Evolutionary conservation across 805 yeast genomes (phyloP).

Genomic region (Pichia ethanolica): DNA sequence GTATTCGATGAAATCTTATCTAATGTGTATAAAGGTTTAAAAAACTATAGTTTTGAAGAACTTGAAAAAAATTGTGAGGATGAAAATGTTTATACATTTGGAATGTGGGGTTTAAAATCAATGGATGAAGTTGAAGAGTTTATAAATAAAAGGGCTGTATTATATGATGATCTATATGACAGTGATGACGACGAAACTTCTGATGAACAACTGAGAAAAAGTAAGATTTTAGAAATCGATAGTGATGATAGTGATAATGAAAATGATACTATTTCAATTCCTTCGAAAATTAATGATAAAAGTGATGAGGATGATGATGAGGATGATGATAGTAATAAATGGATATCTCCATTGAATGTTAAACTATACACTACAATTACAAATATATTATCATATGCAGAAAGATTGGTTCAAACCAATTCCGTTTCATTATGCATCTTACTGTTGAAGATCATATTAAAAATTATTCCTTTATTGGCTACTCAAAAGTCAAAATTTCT

Average conservation of each 20-base stretch:
- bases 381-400: constrained; percentile 61
- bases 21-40: constrained; percentile 37
- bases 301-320: constrained; percentile 24
- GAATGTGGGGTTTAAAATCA: constrained; percentile 56
- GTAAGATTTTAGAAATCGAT: constrained; percentile 23
- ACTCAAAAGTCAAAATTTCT: constrained; percentile 37
- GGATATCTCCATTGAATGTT: constrained; percentile 65
- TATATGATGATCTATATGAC: constrained; percentile 17
- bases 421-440: constrained; percentile 39
- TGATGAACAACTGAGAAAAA: constrained; percentile 16
- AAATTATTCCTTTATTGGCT: constrained; percentile 46
- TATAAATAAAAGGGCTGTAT: constrained; percentile 31
- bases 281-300: constrained; percentile 9
- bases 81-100: constrained; percentile 25
- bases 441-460: constrained; percentile 42
- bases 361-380: constrained; percentile 51
- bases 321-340: constrained; percentile 31
- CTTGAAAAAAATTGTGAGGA: constrained; percentile 14
- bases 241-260: constrained; percentile 34
- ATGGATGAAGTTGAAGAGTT: constrained; percentile 37
- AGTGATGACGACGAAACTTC: constrained; percentile 13
- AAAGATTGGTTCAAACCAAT: constrained; percentile 54
- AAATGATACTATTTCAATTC: constrained; percentile 25
- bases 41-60: constrained; percentile 20
- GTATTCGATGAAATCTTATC: constrained; percentile 57